Conservation (phyloP, 768 basidiomycete species). For the Mycena epipterygia region DNA sequence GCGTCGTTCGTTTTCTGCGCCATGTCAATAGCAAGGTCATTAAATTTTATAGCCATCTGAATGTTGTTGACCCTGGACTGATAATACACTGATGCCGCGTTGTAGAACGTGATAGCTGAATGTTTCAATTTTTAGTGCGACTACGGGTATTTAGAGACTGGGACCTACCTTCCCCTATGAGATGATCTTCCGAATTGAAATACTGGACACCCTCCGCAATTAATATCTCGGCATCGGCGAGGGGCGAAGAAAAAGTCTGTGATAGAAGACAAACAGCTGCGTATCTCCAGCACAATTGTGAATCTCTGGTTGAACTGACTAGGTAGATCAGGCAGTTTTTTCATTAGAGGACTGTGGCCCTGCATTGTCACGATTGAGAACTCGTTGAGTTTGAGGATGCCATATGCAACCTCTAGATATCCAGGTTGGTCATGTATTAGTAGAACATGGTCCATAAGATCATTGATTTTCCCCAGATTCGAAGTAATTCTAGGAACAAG, state of each 20-base stretch:
- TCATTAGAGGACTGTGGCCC: not conserved
- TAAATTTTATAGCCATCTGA: not conserved
- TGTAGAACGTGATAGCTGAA: constrained; percentile 1
- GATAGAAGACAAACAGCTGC: not conserved
- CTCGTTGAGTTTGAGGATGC: not conserved
- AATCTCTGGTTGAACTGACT: not conserved
- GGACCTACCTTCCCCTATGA: not conserved
- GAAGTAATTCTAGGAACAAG: not conserved
- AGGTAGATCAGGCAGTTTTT: not conserved
- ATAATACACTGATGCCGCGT: not conserved
- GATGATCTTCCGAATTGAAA: not conserved
- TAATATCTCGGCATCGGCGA: not conserved
- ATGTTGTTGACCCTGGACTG: not conserved
- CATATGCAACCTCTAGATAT: not conserved
- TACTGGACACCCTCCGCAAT: not conserved
- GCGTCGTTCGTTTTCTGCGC: not conserved
- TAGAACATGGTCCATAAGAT: no score
- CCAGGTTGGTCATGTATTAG: not conserved
- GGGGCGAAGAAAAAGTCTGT: not conserved
- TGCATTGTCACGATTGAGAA: not conserved
- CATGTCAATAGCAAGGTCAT: not conserved
- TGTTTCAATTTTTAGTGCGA: not conserved
- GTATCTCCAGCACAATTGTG: not conserved
- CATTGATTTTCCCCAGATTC: not conserved
- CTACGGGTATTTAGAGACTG: not conserved